These are phyloP conservation scores for Globisporangium barbulae DNA, from an alignment of 352 stramenopile species.

Conservation along the genomic window DNA sequence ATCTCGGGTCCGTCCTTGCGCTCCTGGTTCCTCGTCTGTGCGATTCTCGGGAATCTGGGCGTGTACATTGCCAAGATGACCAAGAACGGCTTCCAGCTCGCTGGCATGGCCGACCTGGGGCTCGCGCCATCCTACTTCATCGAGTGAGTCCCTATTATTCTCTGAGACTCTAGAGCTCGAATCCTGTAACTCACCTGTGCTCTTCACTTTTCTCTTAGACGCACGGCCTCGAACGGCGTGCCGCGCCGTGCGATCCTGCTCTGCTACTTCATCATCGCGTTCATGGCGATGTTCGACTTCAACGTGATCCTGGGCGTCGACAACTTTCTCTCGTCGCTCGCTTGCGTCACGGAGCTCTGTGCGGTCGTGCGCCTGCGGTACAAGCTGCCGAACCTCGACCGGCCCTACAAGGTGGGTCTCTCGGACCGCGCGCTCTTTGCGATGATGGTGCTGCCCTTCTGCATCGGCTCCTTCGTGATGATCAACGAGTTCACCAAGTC, in stretches of 20 bases:
- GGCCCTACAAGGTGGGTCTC: conserved; percentile 71
- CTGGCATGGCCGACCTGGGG: conserved; percentile 78
- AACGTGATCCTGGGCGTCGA: conserved; percentile 76
- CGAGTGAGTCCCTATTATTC: conserved; percentile 35
- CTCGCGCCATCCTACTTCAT: conserved; percentile 74
- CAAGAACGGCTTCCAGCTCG: conserved; percentile 79
- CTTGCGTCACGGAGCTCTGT: conserved; percentile 72
- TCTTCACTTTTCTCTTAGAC: no score
- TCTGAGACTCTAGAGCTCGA: not conserved
- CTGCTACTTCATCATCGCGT: conserved; percentile 66
- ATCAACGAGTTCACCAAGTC: conserved; percentile 82
- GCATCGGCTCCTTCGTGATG: conserved; percentile 72
- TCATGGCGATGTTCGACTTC: conserved; percentile 80
- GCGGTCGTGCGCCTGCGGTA: conserved; percentile 35
- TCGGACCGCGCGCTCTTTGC: conserved; percentile 46
- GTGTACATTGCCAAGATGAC: conserved; percentile 83
- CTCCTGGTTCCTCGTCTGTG: conserved; percentile 69
- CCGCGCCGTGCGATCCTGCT: conserved; percentile 66
- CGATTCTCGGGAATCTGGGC: conserved; percentile 73
- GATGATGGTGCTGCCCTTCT: conserved; percentile 51
- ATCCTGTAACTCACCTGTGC: no score
- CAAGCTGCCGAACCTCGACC: conserved; percentile 67
- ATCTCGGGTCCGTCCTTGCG: conserved; percentile 25
- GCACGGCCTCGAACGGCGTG: conserved; percentile 32
- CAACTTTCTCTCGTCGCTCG: conserved; percentile 73